These are phyloP conservation scores for Turritis glabra DNA, from an alignment of 345 rosid species.

Conservation along the genomic window DNA sequence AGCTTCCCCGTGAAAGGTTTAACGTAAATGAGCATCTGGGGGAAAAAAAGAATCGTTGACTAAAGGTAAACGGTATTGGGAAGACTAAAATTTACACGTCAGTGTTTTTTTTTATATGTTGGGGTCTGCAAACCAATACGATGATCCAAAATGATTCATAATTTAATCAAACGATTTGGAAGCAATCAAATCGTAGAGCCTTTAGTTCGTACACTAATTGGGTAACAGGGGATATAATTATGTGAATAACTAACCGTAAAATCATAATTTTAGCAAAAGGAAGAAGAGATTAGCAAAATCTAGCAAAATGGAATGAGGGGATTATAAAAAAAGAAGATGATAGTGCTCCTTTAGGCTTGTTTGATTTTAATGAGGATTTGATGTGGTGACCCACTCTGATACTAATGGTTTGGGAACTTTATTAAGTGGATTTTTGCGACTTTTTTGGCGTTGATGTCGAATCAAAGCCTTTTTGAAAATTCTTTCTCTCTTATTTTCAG, in stretches of 20 bases:
- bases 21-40: conserved; percentile 30
- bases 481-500: conserved; percentile 1
- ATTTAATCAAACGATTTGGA: not conserved
- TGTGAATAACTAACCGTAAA: not conserved
- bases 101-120: not conserved
- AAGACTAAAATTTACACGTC: conserved; percentile 31
- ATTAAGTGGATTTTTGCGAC: conserved; percentile 33
- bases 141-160: not conserved
- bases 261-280: not conserved
- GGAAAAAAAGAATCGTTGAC: conserved; percentile 25
- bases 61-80: conserved; percentile 34
- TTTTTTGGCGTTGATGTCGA: conserved; percentile 9
- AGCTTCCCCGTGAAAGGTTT: conserved; percentile 24
- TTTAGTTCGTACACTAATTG: not conserved
- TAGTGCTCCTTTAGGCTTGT: conserved; percentile 33
- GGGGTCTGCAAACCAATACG: not conserved
- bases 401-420: conserved; percentile 33
- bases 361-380: conserved; percentile 40
- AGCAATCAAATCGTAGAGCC: no score
- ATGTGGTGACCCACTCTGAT: conserved; percentile 46
- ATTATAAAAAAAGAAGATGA: not conserved
- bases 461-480: conserved; percentile 19
- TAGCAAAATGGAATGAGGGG: conserved; percentile 13
- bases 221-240: not conserved
- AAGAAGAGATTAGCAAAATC: conserved; percentile 19